Evolutionary conservation across 768 basidiomycete genomes (phyloP).

Genomic region (Russula vinacea): DNA sequence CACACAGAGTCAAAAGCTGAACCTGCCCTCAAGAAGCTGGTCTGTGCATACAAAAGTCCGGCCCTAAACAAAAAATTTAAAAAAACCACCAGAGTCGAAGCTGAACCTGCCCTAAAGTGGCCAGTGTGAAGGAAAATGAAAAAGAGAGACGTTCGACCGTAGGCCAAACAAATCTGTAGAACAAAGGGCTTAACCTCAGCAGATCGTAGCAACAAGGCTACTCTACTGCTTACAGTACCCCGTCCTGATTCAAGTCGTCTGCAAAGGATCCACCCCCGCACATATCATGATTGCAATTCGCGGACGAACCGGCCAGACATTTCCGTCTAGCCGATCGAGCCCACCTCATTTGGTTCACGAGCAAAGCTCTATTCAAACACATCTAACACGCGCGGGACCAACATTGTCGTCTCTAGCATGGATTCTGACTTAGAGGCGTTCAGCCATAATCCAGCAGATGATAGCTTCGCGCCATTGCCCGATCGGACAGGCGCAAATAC

Average conservation of each 20-base stretch:
- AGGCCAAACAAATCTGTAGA: too few relatives aligned
- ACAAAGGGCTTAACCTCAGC: conserved; percentile 43
- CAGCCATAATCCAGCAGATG: conserved; percentile 82
- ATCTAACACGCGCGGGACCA: conserved; percentile 62
- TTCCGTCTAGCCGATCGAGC: conserved; percentile 51
- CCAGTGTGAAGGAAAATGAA: conserved; percentile 34
- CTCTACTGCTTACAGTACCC: conserved; percentile 75
- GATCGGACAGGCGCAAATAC: conserved; percentile 77
- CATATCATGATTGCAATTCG: conserved; percentile 64
- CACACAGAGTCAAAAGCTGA: too few relatives aligned
- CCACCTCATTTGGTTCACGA: conserved; percentile 64
- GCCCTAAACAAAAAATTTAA: conserved; percentile 13
- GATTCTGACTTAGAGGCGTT: conserved; percentile 83
- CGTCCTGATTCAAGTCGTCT: conserved; percentile 74
- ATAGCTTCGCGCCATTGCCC: conserved; percentile 78
- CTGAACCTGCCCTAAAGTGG: conserved; percentile 45
- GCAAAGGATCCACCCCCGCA: conserved; percentile 72
- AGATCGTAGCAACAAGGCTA: conserved; percentile 77
- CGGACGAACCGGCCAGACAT: conserved; percentile 49
- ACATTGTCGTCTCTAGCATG: conserved; percentile 72
- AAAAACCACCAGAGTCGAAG: conserved; percentile 26
- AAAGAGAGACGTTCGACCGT: conserved; percentile 41
- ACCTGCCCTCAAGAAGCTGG: too few relatives aligned
- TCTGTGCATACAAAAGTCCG: too few relatives aligned
- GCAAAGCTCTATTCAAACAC: conserved; percentile 68